These are phyloP conservation scores for Trichodelitschia bisporula DNA, from an alignment of 495 filamentous ascomycete species.

Conservation along the genomic window DNA sequence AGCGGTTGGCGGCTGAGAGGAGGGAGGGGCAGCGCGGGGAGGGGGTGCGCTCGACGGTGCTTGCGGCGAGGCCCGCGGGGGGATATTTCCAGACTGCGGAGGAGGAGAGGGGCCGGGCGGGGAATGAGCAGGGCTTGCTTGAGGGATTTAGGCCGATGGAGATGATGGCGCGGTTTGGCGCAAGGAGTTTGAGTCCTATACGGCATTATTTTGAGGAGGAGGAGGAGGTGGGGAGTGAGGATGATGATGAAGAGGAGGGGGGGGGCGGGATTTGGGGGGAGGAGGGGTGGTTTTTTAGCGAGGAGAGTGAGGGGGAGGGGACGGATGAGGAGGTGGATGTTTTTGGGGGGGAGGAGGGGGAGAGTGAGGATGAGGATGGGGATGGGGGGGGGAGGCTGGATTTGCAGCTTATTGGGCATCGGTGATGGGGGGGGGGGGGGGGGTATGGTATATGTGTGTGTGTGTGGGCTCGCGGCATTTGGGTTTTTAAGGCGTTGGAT, in stretches of 20 bases:
- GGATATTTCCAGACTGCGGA: too few species aligned
- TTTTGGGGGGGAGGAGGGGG: slow-evolving; percentile 10
- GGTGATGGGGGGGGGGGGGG: slow-evolving; percentile 2
- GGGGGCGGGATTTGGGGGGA: slow-evolving; percentile 10
- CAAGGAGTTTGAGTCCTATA: too few species aligned
- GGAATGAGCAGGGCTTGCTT: not conserved
- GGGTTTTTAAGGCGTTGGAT: too few species aligned
- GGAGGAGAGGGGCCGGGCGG: not conserved
- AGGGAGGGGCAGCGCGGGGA: not conserved
- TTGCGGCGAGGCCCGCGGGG: not conserved
- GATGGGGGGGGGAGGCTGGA: slow-evolving; percentile 9
- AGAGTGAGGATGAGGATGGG: slow-evolving; percentile 9
- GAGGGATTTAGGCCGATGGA: too few species aligned
- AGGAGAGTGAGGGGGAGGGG: slow-evolving; percentile 9
- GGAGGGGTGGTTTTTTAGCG: slow-evolving; percentile 9
- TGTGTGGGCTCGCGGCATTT: too few species aligned
- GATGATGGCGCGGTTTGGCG: too few species aligned
- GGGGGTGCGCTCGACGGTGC: not conserved
- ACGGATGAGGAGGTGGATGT: slow-evolving; percentile 9
- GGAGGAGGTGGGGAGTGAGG: slow-evolving; percentile 3
- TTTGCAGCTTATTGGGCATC: slow-evolving; percentile 10
- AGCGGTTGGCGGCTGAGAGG: not conserved
- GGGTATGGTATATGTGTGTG: too few species aligned
- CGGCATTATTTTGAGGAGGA: not conserved
- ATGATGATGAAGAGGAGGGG: slow-evolving; percentile 7